Base-by-base conservation (phyloP, 192 early-diverging fungal genomes). In the Coemansia sp. region DNA sequence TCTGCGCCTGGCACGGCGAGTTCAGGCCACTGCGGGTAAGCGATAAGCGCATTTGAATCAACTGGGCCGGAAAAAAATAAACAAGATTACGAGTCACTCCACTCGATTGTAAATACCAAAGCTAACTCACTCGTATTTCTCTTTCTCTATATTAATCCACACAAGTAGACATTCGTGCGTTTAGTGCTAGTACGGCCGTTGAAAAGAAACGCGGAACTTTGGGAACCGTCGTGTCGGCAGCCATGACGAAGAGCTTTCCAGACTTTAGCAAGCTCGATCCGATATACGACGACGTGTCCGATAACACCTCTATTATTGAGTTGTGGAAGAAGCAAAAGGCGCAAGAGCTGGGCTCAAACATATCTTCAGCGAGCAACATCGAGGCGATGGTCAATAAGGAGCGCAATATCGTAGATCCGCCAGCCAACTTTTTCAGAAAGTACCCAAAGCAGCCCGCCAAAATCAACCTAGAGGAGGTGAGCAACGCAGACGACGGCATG, bases 241-340 rank as follows among this genome's bases (percentile, higher is more conserved):
- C 47, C 45, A 35, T 58, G 22, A 64, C 62, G 1, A 50, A 68
- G 35, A 62, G 53, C 39, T 34, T 71, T 13, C 62, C 69, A n/a
- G 73, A 80, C 55, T 67, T 78, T 49, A 61, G 45, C 30, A 68
- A 62, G 64, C 63, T 83, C 27, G 66, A 78, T 52, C 76, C 69
- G 38, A 43, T 82, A 44, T 82, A 78, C 49, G 81, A 83, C 64
- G 70, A 75, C 32, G 59, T 78, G 38, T 53, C 59, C 6, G 75
- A 67, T 18, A 83, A 83, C 68, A 70, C 67, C 45, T 75, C 76
- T 12, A 66, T 83, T 11, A 78, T 83, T 37, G 60, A 78, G 20
- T 63, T 83, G 27, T 83, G 81, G 81, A 78, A 74, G 70, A 71
- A 59, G 62, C 72, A 75, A 41, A 77, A 83, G 73, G 76, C 76